Evolutionary conservation across 768 basidiomycete species (phyloP).

Genomic region (Tulasnella sp.): DNA sequence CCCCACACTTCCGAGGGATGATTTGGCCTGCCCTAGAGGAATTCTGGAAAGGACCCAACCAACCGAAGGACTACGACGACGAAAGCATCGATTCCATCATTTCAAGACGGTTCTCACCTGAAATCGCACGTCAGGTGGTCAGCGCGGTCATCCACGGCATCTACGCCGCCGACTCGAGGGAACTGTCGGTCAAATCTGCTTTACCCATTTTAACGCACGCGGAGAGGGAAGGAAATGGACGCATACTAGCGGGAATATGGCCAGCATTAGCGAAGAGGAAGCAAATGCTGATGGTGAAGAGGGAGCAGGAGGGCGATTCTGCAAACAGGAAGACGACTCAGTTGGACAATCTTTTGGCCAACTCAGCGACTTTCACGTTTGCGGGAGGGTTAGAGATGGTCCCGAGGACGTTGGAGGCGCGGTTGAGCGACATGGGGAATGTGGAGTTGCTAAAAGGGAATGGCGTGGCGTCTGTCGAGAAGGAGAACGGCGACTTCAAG

Average conservation of each 20-base stretch:
- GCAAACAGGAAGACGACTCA: conserved; percentile 43
- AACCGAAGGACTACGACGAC: conserved; percentile 47
- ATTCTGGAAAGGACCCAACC: conserved; percentile 43
- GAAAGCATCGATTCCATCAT: conserved; percentile 81
- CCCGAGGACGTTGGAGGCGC: conserved; percentile 51
- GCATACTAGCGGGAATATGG: conserved; percentile 46
- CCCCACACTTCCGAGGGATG: conserved; percentile 39
- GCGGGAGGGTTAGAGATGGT: conserved; percentile 69
- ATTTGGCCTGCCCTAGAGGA: conserved; percentile 58
- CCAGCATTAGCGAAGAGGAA: conserved; percentile 18
- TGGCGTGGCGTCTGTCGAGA: conserved; percentile 34
- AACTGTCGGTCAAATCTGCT: conserved; percentile 69
- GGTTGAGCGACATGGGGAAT: conserved; percentile 50
- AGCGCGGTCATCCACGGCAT: conserved; percentile 88
- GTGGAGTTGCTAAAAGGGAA: conserved; percentile 55
- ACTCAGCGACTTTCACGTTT: conserved; percentile 78
- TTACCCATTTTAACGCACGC: conserved; percentile 72
- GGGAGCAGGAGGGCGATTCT: neutral
- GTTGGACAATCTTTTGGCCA: conserved; percentile 48
- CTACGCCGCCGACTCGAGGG: conserved; percentile 79
- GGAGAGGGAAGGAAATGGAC: conserved; percentile 64
- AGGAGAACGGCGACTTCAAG: conserved; percentile 7
- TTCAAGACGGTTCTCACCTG: conserved; percentile 63
- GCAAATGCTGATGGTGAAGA: conserved; percentile 42
- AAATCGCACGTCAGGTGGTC: conserved; percentile 69